Conservation (phyloP, 2,329 filamentous ascomycete genomes). For the Alternaria arbusti region DNA sequence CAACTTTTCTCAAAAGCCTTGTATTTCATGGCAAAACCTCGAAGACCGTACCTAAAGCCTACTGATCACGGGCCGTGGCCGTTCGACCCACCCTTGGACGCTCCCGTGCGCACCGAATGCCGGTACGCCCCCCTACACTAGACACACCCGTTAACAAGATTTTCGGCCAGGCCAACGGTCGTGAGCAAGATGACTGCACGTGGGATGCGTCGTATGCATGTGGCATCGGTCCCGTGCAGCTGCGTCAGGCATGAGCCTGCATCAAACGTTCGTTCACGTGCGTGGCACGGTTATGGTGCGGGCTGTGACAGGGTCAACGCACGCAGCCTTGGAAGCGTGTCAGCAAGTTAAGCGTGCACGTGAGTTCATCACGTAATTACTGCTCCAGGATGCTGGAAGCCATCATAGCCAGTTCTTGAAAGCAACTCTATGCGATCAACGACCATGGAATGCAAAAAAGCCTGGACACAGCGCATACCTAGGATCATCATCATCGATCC, state of each 20-base stretch:
- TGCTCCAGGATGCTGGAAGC: background rate
- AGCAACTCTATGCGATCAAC: background rate
- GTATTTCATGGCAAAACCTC: background rate
- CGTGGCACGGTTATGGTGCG: constrained; percentile 1
- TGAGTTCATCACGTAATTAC: background rate
- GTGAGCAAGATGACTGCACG: background rate
- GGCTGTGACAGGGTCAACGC: constrained; percentile 5
- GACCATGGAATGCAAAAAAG: background rate
- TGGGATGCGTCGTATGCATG: background rate
- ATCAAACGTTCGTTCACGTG: constrained; percentile 7
- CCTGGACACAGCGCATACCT: background rate
- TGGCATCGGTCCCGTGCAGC: background rate
- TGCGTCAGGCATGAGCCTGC: constrained; percentile 5
- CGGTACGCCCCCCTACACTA: constrained; percentile 11
- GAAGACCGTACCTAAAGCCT: background rate
- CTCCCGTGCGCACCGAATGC: constrained; percentile 17
- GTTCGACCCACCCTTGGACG: constrained; percentile 16
- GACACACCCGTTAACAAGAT: background rate
- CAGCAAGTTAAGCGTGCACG: background rate
- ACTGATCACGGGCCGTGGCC: constrained; percentile 28
- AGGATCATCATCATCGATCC: background rate
- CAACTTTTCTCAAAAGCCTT: background rate
- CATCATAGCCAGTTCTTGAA: background rate
- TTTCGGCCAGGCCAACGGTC: background rate
- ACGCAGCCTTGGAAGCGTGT: background rate